These are phyloP conservation scores for Lagenaria siceraria DNA, from an alignment of 306 rosid genomes.

Conservation along the genomic window DNA sequence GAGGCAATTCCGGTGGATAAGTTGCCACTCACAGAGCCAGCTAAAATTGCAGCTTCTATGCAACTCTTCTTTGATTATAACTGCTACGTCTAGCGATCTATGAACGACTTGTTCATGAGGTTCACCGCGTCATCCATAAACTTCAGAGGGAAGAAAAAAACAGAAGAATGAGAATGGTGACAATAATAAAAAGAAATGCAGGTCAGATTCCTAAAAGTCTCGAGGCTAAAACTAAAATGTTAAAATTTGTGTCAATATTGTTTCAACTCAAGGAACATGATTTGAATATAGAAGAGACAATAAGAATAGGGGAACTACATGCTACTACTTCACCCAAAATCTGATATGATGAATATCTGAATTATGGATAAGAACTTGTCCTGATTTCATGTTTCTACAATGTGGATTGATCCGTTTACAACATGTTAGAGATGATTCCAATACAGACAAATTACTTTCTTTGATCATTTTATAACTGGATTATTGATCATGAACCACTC, in stretches of 20 bases:
- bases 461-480: background rate
- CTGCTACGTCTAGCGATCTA: slow-evolving; percentile 44
- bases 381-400: background rate
- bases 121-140: slow-evolving; percentile 84
- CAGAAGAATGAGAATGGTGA: background rate
- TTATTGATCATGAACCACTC: background rate
- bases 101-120: slow-evolving; percentile 86
- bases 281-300: background rate
- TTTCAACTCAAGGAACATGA: background rate
- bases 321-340: background rate
- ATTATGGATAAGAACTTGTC: background rate
- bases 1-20: background rate
- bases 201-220: background rate
- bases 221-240: background rate
- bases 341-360: background rate
- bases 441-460: background rate
- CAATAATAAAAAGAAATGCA: background rate
- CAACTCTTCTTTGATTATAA: background rate
- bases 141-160: slow-evolving; percentile 32
- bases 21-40: slow-evolving; percentile 3
- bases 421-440: background rate
- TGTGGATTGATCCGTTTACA: background rate
- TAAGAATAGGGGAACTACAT: background rate
- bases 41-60: background rate
- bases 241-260: background rate